A percentile compares a stretch with the other conserved stretches of the same genome.
phyloP scores from a whole-genome alignment of 2,329 filamentous ascomycete species.

The Cordyceps pruinosa region DNA sequence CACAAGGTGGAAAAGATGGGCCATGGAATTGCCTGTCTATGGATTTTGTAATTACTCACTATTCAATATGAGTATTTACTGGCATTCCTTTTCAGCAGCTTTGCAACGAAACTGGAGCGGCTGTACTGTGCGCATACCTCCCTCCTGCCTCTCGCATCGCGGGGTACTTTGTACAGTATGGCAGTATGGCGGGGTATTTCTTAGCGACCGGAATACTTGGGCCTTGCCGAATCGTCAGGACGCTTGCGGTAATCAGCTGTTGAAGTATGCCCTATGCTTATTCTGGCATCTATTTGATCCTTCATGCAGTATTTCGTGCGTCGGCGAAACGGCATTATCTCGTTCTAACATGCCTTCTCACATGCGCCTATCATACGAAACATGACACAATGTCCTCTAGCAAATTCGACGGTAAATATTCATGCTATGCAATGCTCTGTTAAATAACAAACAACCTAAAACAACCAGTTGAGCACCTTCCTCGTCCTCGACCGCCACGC shows the following conservation, averaged over 20 bases:
- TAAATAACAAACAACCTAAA: not conserved
- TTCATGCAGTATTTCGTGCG: too few relatives aligned
- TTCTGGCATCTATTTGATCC: too few relatives aligned
- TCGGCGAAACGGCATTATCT: too few relatives aligned
- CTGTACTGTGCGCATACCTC: too few relatives aligned
- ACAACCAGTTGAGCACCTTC: conserved; percentile 7
- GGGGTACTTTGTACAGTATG: not conserved
- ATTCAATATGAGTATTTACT: not conserved
- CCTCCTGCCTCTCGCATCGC: not conserved
- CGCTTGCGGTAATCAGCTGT: too few relatives aligned
- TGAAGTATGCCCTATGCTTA: too few relatives aligned
- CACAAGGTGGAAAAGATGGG: not conserved
- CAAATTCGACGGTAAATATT: not conserved
- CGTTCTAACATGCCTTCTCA: too few relatives aligned
- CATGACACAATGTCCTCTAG: not conserved
- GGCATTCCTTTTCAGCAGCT: not conserved
- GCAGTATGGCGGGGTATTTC: not conserved
- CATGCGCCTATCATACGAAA: too few relatives aligned
- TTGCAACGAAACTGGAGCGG: not conserved
- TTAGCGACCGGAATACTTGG: too few relatives aligned
- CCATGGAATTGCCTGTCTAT: not conserved
- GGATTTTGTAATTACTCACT: not conserved
- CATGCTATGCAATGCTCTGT: conserved; percentile 1
- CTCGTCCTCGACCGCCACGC: not conserved
- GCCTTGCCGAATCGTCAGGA: too few relatives aligned